Conservation (phyloP, 73 alveolate species). For the Paramecium sexaurelia region DNA sequence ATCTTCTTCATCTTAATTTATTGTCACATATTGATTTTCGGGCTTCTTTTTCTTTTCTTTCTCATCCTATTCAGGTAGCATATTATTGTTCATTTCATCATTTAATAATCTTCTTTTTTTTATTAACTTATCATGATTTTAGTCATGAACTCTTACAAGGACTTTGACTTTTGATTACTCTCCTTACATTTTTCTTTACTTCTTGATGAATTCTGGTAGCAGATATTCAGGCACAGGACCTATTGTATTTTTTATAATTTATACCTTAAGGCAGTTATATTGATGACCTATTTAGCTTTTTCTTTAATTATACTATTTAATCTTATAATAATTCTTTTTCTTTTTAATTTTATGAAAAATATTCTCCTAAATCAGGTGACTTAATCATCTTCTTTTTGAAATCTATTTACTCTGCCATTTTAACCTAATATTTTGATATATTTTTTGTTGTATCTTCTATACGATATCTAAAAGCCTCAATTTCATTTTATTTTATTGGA, state of each 20-base stretch:
- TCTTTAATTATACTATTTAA: conserved; percentile 34
- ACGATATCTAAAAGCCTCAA: conserved; percentile 66
- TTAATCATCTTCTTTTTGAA: conserved; percentile 63
- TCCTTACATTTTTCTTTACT: conserved; percentile 35
- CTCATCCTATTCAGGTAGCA: conserved; percentile 37
- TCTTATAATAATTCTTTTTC: conserved; percentile 63
- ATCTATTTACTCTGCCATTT: conserved; percentile 60
- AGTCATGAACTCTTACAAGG: not conserved
- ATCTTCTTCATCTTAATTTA: conserved; percentile 58
- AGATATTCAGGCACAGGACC: conserved; percentile 66
- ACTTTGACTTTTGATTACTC: not conserved
- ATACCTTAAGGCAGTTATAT: conserved; percentile 44
- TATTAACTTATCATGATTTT: not conserved
- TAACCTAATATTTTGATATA: conserved; percentile 56
- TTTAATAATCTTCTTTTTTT: conserved; percentile 23
- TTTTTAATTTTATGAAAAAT: conserved; percentile 33
- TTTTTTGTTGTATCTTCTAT: conserved; percentile 34
- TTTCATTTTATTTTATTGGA: conserved; percentile 61
- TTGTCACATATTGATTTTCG: conserved; percentile 33
- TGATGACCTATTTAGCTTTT: conserved; percentile 13
- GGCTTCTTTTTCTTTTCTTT: not conserved
- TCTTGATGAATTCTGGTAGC: conserved; percentile 50
- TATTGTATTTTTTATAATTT: not conserved
- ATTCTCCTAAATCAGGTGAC: conserved; percentile 62
- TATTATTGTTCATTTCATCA: not conserved